Evolutionary conservation across 2,329 filamentous ascomycete genomes (phyloP), one percentile per base, ranked within the genome.

Genomic region (Phoma sp.): DNA sequence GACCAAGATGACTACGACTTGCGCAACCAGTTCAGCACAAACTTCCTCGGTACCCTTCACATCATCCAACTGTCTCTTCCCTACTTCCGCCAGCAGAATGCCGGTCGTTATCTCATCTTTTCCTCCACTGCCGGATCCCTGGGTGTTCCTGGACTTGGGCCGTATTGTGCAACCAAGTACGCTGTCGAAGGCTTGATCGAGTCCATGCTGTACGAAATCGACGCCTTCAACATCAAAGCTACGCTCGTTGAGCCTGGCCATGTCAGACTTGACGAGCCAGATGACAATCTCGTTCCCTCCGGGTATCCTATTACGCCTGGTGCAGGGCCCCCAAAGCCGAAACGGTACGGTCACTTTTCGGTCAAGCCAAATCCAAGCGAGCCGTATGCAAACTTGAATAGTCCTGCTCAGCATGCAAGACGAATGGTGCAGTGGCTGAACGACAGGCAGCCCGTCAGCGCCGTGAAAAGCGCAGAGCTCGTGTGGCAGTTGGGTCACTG

Each of bases 151-250:
- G 95, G 95, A 0, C 78, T 98, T 6, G 94, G 94, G 0, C 94
- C 94, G 0, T 98, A 96, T 72, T 98, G 94, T 75, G 95, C 95
- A 1, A 96, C 92, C 15, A 99, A 98, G 74, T 98, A 97, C 76
- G 95, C 95, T 0, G 92, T 96, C 4, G 95, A 99, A 73, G 95
- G 94, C 0, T 80, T 99, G 49, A 92, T 98, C 65, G 95, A 99
- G 76, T 93, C 91, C 15, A 94, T 99, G 90, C 83, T 97, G 15
- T 98, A 98, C 76, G 95, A 99, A 74, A 88, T 96, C 33, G 93
- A 97, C 61, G 80, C 82, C 0, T 97, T 96, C 77, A 94, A 95
- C 71, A 90, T 98, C 75, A 96, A 96, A 76, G 91, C 91, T 0
- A 97, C 94, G 2, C 83, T 99, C 6, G 93, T 98, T 0, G 92